A percentile compares a stretch with the other conserved stretches of the same genome.
Conservation (phyloP, 352 stramenopile species). For the Phytophthora cajani region DNA sequence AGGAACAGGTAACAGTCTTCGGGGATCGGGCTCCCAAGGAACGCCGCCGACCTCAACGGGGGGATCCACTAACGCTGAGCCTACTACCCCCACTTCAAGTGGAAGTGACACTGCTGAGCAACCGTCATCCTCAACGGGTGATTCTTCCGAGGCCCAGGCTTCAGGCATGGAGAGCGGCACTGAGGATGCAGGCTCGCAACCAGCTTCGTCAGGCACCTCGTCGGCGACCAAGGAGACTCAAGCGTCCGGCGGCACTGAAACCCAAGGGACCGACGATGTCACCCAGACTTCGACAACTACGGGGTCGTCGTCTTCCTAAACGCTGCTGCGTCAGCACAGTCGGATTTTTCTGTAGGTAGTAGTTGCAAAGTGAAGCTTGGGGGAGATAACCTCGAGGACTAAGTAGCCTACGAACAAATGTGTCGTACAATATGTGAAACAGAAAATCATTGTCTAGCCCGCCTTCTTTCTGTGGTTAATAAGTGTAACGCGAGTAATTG, state of each 20-base stretch:
- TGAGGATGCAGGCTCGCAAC: neutral
- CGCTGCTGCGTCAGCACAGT: neutral
- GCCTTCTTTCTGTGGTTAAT: slow-evolving; percentile 10
- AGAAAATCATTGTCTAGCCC: neutral
- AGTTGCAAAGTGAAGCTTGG: neutral
- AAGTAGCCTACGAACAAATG: neutral
- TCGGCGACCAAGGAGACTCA: neutral
- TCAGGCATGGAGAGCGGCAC: neutral
- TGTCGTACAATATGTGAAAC: neutral
- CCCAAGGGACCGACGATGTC: neutral
- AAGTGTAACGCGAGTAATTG: slow-evolving; percentile 28
- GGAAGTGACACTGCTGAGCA: neutral
- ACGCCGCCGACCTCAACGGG: neutral
- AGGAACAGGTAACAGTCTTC: slow-evolving; percentile 2
- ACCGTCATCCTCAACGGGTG: neutral
- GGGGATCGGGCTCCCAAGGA: slow-evolving; percentile 2
- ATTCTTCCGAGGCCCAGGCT: slow-evolving; percentile 2
- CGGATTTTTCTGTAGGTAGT: neutral
- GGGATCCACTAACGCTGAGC: neutral
- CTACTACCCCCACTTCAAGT: neutral
- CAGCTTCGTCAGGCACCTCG: neutral
- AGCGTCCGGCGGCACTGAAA: neutral
- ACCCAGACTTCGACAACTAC: neutral
- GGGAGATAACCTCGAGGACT: neutral
- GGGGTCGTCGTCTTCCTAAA: neutral